Evolutionary conservation across 2,329 filamentous ascomycete genomes (phyloP), one percentile per base, ranked within the genome.

Genomic region (Monosporascus ibericus): DNA sequence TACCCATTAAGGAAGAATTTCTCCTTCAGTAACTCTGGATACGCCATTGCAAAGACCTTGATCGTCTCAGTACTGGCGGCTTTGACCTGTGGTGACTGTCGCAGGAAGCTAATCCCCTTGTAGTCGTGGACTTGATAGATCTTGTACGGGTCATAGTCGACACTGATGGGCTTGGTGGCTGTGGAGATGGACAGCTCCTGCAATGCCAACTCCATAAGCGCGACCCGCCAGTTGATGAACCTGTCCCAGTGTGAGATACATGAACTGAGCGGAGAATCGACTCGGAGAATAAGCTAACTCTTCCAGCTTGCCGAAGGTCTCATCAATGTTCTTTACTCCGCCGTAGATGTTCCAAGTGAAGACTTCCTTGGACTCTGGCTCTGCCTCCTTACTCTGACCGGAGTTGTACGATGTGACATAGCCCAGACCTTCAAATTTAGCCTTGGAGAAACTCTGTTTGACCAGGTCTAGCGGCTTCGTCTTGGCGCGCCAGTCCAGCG

Each of bases 321-420:
- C 76, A 58, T 88, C 82, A 56, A 90, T 84, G 61, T 90, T 81
- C 78, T 94, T 94, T 57, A 92, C 88, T 38, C 84, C 83, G 15
- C 92, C 92, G 66, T 97, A 96, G 64, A 96, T 85, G 69, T 96
- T 96, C 87, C 92, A 96, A 2, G 89, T 94, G 48, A 92, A 85
- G 52, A 96, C 67, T 68, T 86, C 82, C 62, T 82, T 75, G 54
- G 73, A 66, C 57, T 69, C 68, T 2, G 69, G 65, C 48, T 66
- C 61, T 2, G 52, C 60, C 37, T 60, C 63, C 30, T 60, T 71
- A 48, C 76, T 78, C 25, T 73, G 74, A 1, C 77, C 76, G 37
- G 77, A 76, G 50, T 77, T 72, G 60, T 94, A 84, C n/a, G 77
- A 78, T 1, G 90, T 90, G 48, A 96, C 81, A 67, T 88, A 96